Evolutionary conservation across 305 asterid species (phyloP), one percentile per base, ranked within the genome.

Genomic region (Solanum hybrid): DNA sequence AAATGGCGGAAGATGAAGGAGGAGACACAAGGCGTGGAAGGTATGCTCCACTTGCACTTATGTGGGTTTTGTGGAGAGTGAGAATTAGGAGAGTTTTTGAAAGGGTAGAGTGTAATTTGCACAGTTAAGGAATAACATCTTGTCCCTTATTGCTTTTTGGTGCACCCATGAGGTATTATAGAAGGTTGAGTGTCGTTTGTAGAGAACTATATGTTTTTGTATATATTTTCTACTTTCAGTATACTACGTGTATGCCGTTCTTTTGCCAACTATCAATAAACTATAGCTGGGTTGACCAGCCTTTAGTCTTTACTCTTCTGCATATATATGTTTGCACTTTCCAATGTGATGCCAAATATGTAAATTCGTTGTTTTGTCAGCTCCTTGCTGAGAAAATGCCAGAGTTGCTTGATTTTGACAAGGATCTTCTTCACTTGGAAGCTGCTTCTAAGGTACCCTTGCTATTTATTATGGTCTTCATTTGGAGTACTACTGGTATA

Each of bases 401-500:
- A 11, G 98, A 97, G 88, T 93, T 97, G 92, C 96, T 97, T 86
- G 99, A 97, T 94, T 97, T 95, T 91, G 96, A 92, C 89, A 97
- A 97, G 95, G 99, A 97, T 94, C 97, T 97, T 91, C 89, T 86
- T 91, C 98, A 97, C 94, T 94, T 97, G 94, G 99, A 97, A 89
- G 98, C 97, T 78, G 99, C 99, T 90, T 95, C 99, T 85, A 97
- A 97, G 99, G 99, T 97, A 90, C 91, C 92, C 64, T 46, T 39
- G 73, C 75, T 20, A 16, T 87, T 80, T 33, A 73, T 78, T 87
- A 76, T 77, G 69, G 86, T 81, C 88, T 89, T 92, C 88, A 26
- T 46, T 34, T 82, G 69, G 22, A 39, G 73, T 89, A 39, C 36
- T 82, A 90, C 89, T 89, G 81, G 82, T 86, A 88, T 87, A 81